Base-by-base conservation (phyloP, 306 rosid species). In the Inga leiocalycina region DNA sequence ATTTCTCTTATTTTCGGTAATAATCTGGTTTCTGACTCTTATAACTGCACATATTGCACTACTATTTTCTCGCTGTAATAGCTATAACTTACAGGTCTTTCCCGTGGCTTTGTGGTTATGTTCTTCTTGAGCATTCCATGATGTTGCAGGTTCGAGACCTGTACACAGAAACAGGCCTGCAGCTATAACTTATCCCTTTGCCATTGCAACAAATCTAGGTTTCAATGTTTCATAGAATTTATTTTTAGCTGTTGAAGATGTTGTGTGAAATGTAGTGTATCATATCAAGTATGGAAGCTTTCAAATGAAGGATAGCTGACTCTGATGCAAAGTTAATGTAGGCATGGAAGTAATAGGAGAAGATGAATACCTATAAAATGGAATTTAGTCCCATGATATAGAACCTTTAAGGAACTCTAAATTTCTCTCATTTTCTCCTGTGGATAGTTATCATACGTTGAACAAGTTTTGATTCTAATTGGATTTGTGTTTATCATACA, bases 1-100 rank as follows among this genome's bases (percentile, higher is more conserved):
- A 79, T 93, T 93, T 83, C 96, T 93, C 62, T 84, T 91, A 41
- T 93, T 91, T 62, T 93, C 98, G 90, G 97, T 93, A 90, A 80
- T 78, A 66, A 48, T 85, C 76, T 79, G 66, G 71, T 83, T 75
- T 75, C 37, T 54, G 30, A 76, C 67, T 72, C 77, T 27, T 77
- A 32, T 65, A 30, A 68, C 71, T 56, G 72, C 32, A 75, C 79
- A 61, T 62, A 32, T 74, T 62, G 27, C 56, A 30, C 20, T 32
- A 2, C 79, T 17, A 37, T 81, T 32, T 71, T 52, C 75, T 49
- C 67, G 70, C 69, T 71, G 5, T 56, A 27, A 62, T 76, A 39
- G 43, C 43, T 39, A 39, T 39, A 39, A 39, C 43, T 39, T 39
- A 39, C 43, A 39, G 43, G 8, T 39, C 43, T 39, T 8, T 39